Evolutionary conservation across 2,329 filamentous ascomycete genomes (phyloP), one percentile per base, ranked within the genome.

Genomic region (Stagonosporopsis chrysanthemi): DNA sequence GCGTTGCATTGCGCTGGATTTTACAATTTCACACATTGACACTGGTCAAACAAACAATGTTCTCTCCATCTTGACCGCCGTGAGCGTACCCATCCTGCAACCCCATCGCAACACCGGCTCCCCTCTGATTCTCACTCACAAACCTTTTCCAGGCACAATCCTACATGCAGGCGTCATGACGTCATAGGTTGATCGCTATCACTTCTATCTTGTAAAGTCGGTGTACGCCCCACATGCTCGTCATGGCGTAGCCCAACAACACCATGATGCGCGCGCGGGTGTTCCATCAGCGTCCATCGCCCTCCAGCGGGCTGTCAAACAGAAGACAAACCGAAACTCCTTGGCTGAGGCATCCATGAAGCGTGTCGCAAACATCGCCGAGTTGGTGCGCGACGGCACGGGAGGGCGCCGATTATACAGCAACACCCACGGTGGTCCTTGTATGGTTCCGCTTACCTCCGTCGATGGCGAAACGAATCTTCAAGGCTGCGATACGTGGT

Each of bases 311-410:
- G 8, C 28, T 26, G 54, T 57, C 54, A 57, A 31, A 57, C 48
- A 52, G 38, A 52, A n/a, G 43, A 52, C 49, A 48, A 52, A 44
- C 47, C 36, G 48, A 57, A 52, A 48, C 26, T 49, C 8, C 54
- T 57, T 57, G 54, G 54, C 54, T 52, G 54, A 48, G 48, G 54
- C 54, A 23, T 48, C 43, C 38, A 23, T 57, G 54, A 57, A 57
- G 54, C 54, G 39, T 22, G 28, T 48, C 47, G 47, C 47, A 52
- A 52, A 41, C 42, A 42, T 52, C 42, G 42, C 54, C 39, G 19
- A 24, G 45, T 45, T 39, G 41, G 46, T 42, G 29, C 17, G 43
- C 26, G 9, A 28, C 29, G 46, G 47, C 38, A 47, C 29, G 48
- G 43, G 31, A 57, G 39, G 44, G 9, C 19, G 28, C 43, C 38